phyloP scores from a whole-genome alignment of 192 early-diverging fungal genomes.

The Mortierella hygrophila region DNA sequence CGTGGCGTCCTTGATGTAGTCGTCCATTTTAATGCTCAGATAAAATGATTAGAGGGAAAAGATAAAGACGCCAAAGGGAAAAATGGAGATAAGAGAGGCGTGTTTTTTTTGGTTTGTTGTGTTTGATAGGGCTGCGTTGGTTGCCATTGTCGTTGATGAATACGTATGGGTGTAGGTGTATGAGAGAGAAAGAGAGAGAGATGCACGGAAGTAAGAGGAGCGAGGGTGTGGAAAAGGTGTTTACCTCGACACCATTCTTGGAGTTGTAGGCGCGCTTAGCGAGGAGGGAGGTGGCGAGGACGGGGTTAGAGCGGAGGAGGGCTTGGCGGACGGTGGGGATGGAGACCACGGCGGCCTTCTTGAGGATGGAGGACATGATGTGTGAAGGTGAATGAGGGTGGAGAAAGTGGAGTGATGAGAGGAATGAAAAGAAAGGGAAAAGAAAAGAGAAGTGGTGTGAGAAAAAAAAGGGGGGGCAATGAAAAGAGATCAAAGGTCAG shows the following conservation, averaged over 20 bases:
- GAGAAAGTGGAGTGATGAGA: background rate
- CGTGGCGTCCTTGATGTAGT: background rate
- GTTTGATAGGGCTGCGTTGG: background rate
- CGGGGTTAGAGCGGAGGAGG: constrained; percentile 23
- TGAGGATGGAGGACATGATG: constrained; percentile 29
- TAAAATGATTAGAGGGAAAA: background rate
- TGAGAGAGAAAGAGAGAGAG: background rate
- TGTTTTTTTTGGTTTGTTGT: background rate
- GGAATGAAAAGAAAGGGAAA: background rate
- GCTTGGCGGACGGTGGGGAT: constrained; percentile 35
- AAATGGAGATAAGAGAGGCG: background rate
- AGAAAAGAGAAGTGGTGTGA: background rate
- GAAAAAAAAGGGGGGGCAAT: background rate
- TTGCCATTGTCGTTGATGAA: no score
- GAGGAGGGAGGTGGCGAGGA: constrained; percentile 29
- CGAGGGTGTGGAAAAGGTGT: background rate
- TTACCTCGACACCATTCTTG: constrained; percentile 30
- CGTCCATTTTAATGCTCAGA: background rate
- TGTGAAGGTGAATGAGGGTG: background rate
- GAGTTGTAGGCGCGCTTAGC: constrained; percentile 30
- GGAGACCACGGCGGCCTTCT: constrained; percentile 29
- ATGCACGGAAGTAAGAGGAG: background rate
- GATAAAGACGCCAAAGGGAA: background rate
- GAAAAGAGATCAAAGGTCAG: constrained; percentile 1
- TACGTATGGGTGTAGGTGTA: background rate